A percentile compares a stretch with the other conserved stretches of the same genome.
These are phyloP conservation scores for Botrytis galanthina DNA, from an alignment of 2,329 filamentous ascomycete species.

Conservation along the genomic window DNA sequence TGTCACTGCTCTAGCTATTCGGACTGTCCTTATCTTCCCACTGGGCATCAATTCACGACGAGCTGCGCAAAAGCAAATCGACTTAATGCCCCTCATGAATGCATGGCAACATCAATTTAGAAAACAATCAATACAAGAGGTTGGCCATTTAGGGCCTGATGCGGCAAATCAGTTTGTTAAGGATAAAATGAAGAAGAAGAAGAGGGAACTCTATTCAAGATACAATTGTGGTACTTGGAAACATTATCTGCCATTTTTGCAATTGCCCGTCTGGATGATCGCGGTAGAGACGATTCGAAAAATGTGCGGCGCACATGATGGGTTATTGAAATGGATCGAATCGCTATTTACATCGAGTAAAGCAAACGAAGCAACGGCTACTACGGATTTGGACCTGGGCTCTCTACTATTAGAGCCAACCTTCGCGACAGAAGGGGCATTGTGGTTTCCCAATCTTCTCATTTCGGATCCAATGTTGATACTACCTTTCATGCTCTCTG, in stretches of 20 bases:
- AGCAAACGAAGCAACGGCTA: not conserved
- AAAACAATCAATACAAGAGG: slow-evolving; percentile 33
- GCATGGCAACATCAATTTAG: slow-evolving; percentile 40
- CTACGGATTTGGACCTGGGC: not conserved
- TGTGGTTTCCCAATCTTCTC: slow-evolving; percentile 60
- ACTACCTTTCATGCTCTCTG: slow-evolving; percentile 49
- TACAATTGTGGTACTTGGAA: slow-evolving; percentile 40
- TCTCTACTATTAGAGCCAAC: slow-evolving; percentile 30
- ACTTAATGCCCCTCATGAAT: slow-evolving; percentile 43
- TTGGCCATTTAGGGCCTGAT: slow-evolving; percentile 31
- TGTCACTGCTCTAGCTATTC: slow-evolving; percentile 51
- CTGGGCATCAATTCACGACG: slow-evolving; percentile 45
- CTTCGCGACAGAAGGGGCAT: slow-evolving; percentile 54
- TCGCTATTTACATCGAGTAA: slow-evolving; percentile 12
- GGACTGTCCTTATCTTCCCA: slow-evolving; percentile 48
- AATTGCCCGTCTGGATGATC: slow-evolving; percentile 47
- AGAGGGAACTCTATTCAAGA: slow-evolving; percentile 37
- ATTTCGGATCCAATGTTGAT: slow-evolving; percentile 50
- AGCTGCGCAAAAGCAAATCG: slow-evolving; percentile 43
- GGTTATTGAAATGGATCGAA: slow-evolving; percentile 42
- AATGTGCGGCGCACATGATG: slow-evolving; percentile 46
- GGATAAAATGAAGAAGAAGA: slow-evolving; percentile 33
- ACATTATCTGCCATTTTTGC: slow-evolving; percentile 39
- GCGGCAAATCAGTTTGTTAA: slow-evolving; percentile 23
- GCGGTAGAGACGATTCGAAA: slow-evolving; percentile 48